Percentiles rank a stretch among this genome's conserved stretches.
These are phyloP conservation scores for Podaxis pistillaris DNA, from an alignment of 768 basidiomycete genomes.

Conservation along the genomic window DNA sequence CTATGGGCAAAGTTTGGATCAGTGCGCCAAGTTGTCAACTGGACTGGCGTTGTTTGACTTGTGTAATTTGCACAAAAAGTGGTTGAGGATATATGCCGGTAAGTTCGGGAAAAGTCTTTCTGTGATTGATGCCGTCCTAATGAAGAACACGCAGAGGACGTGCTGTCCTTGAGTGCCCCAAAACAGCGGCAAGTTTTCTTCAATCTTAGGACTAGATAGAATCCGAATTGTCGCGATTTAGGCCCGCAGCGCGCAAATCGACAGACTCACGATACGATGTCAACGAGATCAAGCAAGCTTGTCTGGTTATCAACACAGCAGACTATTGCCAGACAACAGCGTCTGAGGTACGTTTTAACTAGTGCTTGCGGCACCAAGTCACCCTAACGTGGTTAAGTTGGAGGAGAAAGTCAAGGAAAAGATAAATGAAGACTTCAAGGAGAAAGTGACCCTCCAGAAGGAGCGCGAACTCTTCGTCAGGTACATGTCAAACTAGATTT, in stretches of 20 bases:
- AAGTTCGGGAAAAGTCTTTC: not conserved
- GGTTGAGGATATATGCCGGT: conserved; percentile 92
- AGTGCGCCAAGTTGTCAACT: conserved; percentile 88
- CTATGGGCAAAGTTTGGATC: conserved; percentile 92
- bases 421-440: conserved; percentile 72
- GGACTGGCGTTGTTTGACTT: conserved; percentile 83
- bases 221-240: conserved; percentile 13
- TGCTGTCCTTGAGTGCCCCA: conserved; percentile 62
- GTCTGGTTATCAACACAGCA: conserved; percentile 93
- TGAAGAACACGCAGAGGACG: conserved; percentile 64
- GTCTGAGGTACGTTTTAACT: conserved; percentile 54
- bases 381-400: conserved; percentile 46
- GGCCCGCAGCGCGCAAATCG: conserved; percentile 61
- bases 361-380: not conserved
- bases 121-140: not conserved
- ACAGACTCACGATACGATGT: conserved; percentile 77
- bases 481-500: conserved; percentile 35
- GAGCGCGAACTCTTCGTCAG: conserved; percentile 90
- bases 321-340: conserved; percentile 96
- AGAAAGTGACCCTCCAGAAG: conserved; percentile 75
- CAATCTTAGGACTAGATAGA: not conserved
- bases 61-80: conserved; percentile 83
- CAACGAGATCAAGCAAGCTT: conserved; percentile 75
- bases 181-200: conserved; percentile 53
- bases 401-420: conserved; percentile 90